Base-by-base conservation (phyloP, 495 filamentous ascomycete species). In the Hypoxylon fragiforme region DNA sequence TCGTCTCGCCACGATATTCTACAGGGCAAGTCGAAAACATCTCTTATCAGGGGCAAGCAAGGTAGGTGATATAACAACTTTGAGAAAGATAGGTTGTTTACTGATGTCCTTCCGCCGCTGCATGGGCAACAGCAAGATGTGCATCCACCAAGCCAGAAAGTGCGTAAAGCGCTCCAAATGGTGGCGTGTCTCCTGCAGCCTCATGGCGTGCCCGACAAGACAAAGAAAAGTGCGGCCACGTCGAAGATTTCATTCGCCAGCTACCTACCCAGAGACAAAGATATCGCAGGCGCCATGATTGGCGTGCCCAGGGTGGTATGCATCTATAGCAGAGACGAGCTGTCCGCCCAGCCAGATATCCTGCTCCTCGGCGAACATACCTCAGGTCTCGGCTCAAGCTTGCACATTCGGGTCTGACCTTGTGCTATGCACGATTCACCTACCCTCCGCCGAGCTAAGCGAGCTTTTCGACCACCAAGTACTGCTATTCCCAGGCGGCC, bases 341-440 rank as follows among this genome's bases (percentile, higher is more conserved):
- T 92, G 16, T 86, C 86, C 6, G 87, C 89, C 4, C 89, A 87
- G 61, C 89, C 89, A 0, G 81, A 79, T 40, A 73, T 88, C 0
- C 72, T 92, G 24, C 75, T 92, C 74, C 71, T 92, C n/a, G 89
- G 91, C 58, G 88, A 91, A 60, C 87, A 86, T 0, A 89, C 86
- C 3, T 84, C 80, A 53, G 89, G 89, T 43, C 76, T 92, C 7
- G 89, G 51, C 82, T 83, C 67, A 91, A 91, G 67, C 72, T 92
- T 1, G 78, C 85, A 2, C 73, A 78, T 18, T 81, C 84, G 16
- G 86, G 88, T n/a, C 83, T 90, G 52, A 86, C 87, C n/a, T n/a
- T 1, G 87, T 92, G 51, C 73, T 91, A 28, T 91, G 87, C 70
- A 92, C 89, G 0, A 91, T 92, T 45, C 89, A 92, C 58, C 87